Base-by-base conservation (phyloP, 768 basidiomycete species). In the Tulasnella sp. region DNA sequence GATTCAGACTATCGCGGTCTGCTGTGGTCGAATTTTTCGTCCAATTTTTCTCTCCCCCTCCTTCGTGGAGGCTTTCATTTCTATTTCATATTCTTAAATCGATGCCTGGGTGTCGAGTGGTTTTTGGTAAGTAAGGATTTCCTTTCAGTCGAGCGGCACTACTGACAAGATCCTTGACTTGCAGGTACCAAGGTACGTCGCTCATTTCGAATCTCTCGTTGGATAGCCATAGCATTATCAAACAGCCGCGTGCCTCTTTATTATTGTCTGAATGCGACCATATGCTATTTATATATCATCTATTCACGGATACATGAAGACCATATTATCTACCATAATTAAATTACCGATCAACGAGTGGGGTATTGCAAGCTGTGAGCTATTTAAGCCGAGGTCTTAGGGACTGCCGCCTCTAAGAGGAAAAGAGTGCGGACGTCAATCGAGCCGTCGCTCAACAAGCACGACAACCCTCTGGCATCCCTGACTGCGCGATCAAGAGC, bases 1-100 rank as follows among this genome's bases (percentile, higher is more conserved):
- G 76, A 77, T 77, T 77, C 76, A 77, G 76, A 77, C 76, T 77
- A 77, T 60, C 54, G 46, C 48, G 76, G 76, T 77, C 76, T 77
- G 76, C 76, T 46, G 76, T 54, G 74, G 74, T 48, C 74, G 64
- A 69, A 31, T 69, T 37, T 73, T 40, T 74, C 37, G 37, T 74
- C 37, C 8, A 76, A 76, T 76, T 76, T 77, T 77, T 77, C 76
- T 37, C 37, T 58, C 76, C 12, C 50, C 41, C 76, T 60, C 48
- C 76, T 77, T 77, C 76, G 76, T 34, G 76, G 48, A 60, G 76
- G 34, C 18, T 24, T 77, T 77, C 22, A 8, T 31, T 31, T 31
- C 14, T 60, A 60, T n/a, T 31, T 60, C 28, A 60, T 69, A 1
- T 69, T 69, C 14, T n/a, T n/a, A n/a, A n/a, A 31, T 69, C n/a